These are phyloP conservation scores for Backusella psychrophila DNA, from an alignment of 192 early-diverging fungal species.

Conservation along the genomic window DNA sequence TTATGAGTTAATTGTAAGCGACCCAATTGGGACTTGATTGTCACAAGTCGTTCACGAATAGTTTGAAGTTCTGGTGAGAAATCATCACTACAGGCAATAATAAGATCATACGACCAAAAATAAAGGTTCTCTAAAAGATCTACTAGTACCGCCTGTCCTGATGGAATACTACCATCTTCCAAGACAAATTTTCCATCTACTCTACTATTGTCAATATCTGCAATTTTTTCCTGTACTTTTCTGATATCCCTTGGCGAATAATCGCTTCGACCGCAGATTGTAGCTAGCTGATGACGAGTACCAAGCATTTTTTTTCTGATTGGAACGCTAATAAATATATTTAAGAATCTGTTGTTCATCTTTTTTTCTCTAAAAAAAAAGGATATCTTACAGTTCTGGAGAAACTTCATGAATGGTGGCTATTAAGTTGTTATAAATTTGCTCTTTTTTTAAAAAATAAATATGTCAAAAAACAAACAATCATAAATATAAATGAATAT, in stretches of 20 bases:
- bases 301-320: constrained; percentile 70
- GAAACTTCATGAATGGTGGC: constrained; percentile 61
- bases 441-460: constrained; percentile 29
- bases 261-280: constrained; percentile 31
- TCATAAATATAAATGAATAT: neutral
- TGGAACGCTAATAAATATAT: constrained; percentile 45
- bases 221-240: constrained; percentile 68
- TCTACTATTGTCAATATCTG: constrained; percentile 74
- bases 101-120: constrained; percentile 77
- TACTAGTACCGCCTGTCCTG: constrained; percentile 86
- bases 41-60: constrained; percentile 58
- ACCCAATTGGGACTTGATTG: constrained; percentile 75
- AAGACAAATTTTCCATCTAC: constrained; percentile 81
- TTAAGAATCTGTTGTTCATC: neutral
- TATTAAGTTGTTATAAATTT: constrained; percentile 46
- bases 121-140: constrained; percentile 79
- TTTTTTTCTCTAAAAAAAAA: neutral
- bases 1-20: constrained; percentile 70
- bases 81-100: constrained; percentile 60
- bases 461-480: constrained; percentile 9
- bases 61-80: constrained; percentile 61
- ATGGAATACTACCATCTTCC: constrained; percentile 61
- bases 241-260: constrained; percentile 40
- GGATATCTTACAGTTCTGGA: constrained; percentile 51
- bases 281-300: constrained; percentile 59